Conservation (phyloP, 495 filamentous ascomycete species). For the Parathielavia appendiculata region DNA sequence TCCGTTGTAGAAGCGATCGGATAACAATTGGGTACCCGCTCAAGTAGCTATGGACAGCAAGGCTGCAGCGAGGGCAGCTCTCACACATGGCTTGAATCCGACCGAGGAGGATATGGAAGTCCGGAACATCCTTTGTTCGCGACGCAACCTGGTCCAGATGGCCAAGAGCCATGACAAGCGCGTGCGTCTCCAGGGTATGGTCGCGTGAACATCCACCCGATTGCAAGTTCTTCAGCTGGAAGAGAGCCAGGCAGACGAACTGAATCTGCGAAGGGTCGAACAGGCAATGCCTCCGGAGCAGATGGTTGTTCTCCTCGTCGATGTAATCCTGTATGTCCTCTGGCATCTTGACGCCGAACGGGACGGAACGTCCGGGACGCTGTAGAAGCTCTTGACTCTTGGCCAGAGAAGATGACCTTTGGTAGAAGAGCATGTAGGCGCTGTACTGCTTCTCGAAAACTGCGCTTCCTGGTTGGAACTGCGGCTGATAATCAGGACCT, state of each 20-base stretch:
- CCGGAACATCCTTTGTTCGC: conserved; percentile 61
- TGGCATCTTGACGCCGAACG: conserved; percentile 55
- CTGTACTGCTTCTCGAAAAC: conserved; percentile 66
- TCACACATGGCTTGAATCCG: conserved; percentile 52
- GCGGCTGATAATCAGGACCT: conserved; percentile 53
- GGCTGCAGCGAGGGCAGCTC: conserved; percentile 52
- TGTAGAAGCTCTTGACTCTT: conserved; percentile 40
- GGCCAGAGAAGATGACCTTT: conserved; percentile 65
- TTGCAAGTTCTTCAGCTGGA: conserved; percentile 39
- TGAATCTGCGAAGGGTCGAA: conserved; percentile 66
- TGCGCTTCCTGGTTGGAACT: conserved; percentile 41
- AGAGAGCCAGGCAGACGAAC: conserved; percentile 61
- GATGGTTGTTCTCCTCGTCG: conserved; percentile 62
- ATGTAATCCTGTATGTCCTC: conserved; percentile 55
- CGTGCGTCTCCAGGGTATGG: conserved; percentile 54
- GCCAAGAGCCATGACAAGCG: conserved; percentile 62
- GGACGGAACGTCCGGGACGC: conserved; percentile 32
- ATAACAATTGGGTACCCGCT: conserved; percentile 50
- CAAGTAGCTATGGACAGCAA: conserved; percentile 61
- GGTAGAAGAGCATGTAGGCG: conserved; percentile 98
- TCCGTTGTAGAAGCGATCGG: conserved; percentile 62
- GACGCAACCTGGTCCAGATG: conserved; percentile 76
- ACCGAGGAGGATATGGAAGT: conserved; percentile 53
- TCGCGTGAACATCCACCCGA: conserved; percentile 43
- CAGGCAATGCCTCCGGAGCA: conserved; percentile 74